Evolutionary conservation across 495 filamentous ascomycete genomes (phyloP), one percentile per base, ranked within the genome.

Genomic region (Pyrenula massariospora): DNA sequence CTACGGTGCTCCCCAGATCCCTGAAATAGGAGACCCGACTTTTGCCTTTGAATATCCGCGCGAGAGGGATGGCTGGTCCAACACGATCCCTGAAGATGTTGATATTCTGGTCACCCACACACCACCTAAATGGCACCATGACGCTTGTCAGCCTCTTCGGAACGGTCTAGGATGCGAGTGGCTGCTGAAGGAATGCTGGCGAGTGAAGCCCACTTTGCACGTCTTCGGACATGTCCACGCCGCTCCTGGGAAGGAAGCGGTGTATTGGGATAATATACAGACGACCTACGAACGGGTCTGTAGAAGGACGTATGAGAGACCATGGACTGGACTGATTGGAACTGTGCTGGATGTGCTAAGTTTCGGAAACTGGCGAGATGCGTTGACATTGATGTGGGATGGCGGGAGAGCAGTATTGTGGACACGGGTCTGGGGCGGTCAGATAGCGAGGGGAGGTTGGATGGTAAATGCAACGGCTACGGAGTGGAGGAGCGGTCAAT

Each of bases 181-280:
- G 25, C 78, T 97, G 1, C 76, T 92, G 1, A 70, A 77, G 19
- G 89, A 94, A 59, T 62, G 89, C 24, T 93, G 89, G 88, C 77
- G 81, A 23, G 82, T 93, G 20, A 83, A 81, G 57, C 91, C 92
- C 2, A 72, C 72, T 25, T 71, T 96, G 11, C 92, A 97, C 68
- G 78, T 96, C 56, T 95, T 94, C 69, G 92, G 91, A 3, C 93
- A 97, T 65, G 77, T 94, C 23, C 93, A 97, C 69, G 83, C 71
- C 36, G 78, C 76, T 5, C 72, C 79, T 50, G 83, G 83, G 5
- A 66, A 70, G 22, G 83, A 91, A 62, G 71, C 80, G 2, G 73
- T 88, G 0, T 90, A 83, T 71, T 95, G 84, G 82, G 89, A 94
- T 65, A 77, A 87, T 51, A 84, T 79, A 53, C 88, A 95, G 64